A percentile compares a stretch with the other conserved stretches of the same genome.
Evolutionary conservation across 1,284 basidiomycete species (phyloP).

Genomic region (Moesziomyces antarcticus): DNA sequence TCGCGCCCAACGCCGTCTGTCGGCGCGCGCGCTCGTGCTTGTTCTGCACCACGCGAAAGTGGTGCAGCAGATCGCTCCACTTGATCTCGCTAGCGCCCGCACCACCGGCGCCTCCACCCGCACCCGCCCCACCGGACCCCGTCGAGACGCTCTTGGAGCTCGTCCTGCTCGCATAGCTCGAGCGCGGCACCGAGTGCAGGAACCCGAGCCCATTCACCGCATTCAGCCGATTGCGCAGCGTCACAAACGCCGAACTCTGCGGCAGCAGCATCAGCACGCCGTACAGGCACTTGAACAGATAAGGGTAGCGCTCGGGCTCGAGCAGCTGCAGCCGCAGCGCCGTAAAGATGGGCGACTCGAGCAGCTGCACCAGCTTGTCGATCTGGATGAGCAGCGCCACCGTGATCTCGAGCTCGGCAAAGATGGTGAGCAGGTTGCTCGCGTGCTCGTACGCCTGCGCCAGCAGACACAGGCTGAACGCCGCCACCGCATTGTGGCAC

Average conservation of each 20-base stretch:
- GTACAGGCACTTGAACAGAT: slow-evolving; percentile 96
- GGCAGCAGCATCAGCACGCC: slow-evolving; percentile 97
- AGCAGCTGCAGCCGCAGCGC: slow-evolving; percentile 95
- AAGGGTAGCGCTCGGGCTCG: slow-evolving; percentile 95
- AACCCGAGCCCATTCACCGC: slow-evolving; percentile 96
- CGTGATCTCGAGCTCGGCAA: slow-evolving; percentile 92
- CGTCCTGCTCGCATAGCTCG: slow-evolving; percentile 16
- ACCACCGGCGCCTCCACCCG: slow-evolving; percentile 13
- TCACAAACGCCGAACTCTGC: slow-evolving; percentile 95
- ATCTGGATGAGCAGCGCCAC: slow-evolving; percentile 94
- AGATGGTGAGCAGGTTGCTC: slow-evolving; percentile 94
- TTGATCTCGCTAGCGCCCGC: slow-evolving; percentile 46
- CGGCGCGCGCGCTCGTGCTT: slow-evolving; percentile 60
- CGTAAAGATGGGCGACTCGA: slow-evolving; percentile 98
- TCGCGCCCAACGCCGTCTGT: slow-evolving; percentile 20
- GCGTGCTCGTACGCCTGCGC: slow-evolving; percentile 99
- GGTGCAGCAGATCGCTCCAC: slow-evolving; percentile 63
- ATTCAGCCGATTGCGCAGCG: slow-evolving; percentile 89
- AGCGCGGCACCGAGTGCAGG: slow-evolving; percentile 82
- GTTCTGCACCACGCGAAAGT: slow-evolving; percentile 62
- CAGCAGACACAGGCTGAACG: slow-evolving; percentile 92
- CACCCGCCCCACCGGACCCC: slow-evolving; percentile 1
- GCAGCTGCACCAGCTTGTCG: slow-evolving; percentile 96
- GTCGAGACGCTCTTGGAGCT: slow-evolving; percentile 9
- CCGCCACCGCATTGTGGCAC: slow-evolving; percentile 98